Evolutionary conservation across 1,284 basidiomycete species (phyloP).

Genomic region (Cutaneotrichosporon arboriforme): DNA sequence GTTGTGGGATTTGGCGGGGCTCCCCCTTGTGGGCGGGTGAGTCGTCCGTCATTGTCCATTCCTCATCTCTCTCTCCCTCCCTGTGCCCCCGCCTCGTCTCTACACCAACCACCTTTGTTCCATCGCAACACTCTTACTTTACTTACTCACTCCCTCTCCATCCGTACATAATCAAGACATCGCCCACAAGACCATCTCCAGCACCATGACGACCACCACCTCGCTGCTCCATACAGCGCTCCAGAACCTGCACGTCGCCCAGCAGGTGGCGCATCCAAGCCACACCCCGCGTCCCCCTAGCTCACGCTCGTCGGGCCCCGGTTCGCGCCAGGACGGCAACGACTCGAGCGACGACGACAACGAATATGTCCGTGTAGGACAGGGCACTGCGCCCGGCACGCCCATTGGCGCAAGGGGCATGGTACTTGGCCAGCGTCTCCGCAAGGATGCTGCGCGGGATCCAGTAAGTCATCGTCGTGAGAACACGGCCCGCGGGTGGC

Average conservation of each 20-base stretch:
- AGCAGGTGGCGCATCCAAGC: slow-evolving; percentile 34
- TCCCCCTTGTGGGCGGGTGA: too few relatives aligned
- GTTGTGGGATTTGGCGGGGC: too few relatives aligned
- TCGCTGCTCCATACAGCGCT: slow-evolving; percentile 47
- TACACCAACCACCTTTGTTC: not conserved
- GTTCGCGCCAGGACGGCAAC: slow-evolving; percentile 17
- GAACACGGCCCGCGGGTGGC: not conserved
- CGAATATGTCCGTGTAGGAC: slow-evolving; percentile 43
- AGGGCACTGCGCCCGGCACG: slow-evolving; percentile 43
- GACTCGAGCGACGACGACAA: slow-evolving; percentile 49
- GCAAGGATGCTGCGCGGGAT: slow-evolving; percentile 27
- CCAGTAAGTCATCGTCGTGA: slow-evolving; percentile 36
- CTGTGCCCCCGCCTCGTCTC: too few relatives aligned
- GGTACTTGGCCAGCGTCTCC: slow-evolving; percentile 25
- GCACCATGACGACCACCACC: slow-evolving; percentile 31
- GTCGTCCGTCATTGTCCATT: too few relatives aligned
- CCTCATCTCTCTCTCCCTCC: too few relatives aligned
- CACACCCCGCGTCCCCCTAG: slow-evolving; percentile 33
- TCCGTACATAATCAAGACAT: not conserved
- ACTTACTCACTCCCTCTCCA: not conserved
- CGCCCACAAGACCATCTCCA: not conserved
- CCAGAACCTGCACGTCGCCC: slow-evolving; percentile 45
- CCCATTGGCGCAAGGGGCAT: slow-evolving; percentile 25
- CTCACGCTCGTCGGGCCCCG: slow-evolving; percentile 23
- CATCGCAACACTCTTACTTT: not conserved